Percentiles rank a stretch among this genome's conserved stretches.
These are phyloP conservation scores for Aspergillus transmontanensis DNA, from an alignment of 2,329 filamentous ascomycete species.

Conservation along the genomic window DNA sequence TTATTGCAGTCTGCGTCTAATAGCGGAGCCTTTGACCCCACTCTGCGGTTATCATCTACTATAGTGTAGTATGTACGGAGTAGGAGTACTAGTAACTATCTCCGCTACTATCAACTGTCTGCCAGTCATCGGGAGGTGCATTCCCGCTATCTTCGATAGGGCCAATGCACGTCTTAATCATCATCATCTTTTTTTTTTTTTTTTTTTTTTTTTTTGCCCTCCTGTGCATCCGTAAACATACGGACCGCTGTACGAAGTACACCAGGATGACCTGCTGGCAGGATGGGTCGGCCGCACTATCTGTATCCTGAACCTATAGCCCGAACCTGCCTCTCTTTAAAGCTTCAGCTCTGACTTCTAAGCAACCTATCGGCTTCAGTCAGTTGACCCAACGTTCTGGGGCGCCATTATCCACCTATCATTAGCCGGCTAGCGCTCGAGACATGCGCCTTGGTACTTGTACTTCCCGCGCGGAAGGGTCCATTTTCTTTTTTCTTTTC, in stretches of 20 bases:
- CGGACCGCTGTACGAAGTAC: slow-evolving; percentile 13
- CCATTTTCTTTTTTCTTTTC: background rate
- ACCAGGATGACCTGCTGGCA: slow-evolving; percentile 14
- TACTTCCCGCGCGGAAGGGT: background rate
- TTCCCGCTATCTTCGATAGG: slow-evolving; percentile 27
- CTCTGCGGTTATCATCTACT: slow-evolving; percentile 25
- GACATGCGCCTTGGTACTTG: slow-evolving; percentile 18
- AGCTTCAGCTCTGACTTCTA: slow-evolving; percentile 13
- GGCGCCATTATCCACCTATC: slow-evolving; percentile 24
- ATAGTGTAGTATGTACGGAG: background rate
- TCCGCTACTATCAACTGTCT: slow-evolving; percentile 22
- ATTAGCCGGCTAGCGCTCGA: slow-evolving; percentile 16
- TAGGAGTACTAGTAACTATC: background rate
- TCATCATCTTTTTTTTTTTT: background rate
- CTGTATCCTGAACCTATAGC: slow-evolving; percentile 19
- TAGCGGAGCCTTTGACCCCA: slow-evolving; percentile 24
- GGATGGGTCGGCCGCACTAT: slow-evolving; percentile 27
- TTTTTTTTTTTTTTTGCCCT: background rate
- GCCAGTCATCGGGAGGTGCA: slow-evolving; percentile 25
- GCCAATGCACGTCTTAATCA: slow-evolving; percentile 22
- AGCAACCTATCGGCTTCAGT: slow-evolving; percentile 21
- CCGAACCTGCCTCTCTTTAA: slow-evolving; percentile 19
- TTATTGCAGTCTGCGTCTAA: slow-evolving; percentile 25
- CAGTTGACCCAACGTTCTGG: slow-evolving; percentile 26
- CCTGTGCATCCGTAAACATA: slow-evolving; percentile 12